Evolutionary conservation across 2,329 filamentous ascomycete species (phyloP).

Genomic region (Eurotiales sp.): DNA sequence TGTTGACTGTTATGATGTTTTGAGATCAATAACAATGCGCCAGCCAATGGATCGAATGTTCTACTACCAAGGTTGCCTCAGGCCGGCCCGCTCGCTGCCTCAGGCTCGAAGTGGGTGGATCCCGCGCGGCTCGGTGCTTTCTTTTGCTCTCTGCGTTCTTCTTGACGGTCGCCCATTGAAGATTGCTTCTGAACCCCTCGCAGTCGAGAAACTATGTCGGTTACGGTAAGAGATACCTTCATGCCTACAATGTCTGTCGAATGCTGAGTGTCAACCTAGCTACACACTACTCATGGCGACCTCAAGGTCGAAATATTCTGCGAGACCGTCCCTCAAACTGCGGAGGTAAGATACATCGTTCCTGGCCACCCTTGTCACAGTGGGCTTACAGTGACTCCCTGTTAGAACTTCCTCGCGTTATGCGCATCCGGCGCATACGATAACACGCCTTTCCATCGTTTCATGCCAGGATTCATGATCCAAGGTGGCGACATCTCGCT

Average conservation of each 20-base stretch:
- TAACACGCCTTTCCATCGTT: constrained; percentile 59
- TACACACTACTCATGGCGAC: constrained; percentile 85
- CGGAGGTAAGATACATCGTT: constrained; percentile 64
- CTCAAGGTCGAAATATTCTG: constrained; percentile 97
- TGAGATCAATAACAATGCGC: no score
- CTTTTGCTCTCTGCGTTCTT: neutral
- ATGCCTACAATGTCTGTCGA: neutral
- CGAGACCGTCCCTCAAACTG: constrained; percentile 87
- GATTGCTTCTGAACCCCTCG: no score
- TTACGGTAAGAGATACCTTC: neutral
- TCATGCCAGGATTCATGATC: constrained; percentile 62
- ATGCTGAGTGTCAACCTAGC: constrained; percentile 28
- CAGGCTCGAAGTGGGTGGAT: neutral
- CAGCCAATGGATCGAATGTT: no score
- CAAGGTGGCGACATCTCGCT: constrained; percentile 56
- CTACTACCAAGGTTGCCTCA: no score
- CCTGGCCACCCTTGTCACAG: neutral
- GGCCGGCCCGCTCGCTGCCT: neutral
- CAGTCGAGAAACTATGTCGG: no score
- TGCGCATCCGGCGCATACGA: constrained; percentile 60
- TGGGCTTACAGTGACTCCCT: neutral
- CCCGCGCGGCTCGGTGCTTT: constrained; percentile 1
- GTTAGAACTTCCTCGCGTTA: constrained; percentile 62
- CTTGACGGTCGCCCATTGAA: no score
- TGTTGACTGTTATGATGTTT: neutral